Conservation (phyloP, 805 yeast genomes). For the Kodamaea fukazawae region DNA sequence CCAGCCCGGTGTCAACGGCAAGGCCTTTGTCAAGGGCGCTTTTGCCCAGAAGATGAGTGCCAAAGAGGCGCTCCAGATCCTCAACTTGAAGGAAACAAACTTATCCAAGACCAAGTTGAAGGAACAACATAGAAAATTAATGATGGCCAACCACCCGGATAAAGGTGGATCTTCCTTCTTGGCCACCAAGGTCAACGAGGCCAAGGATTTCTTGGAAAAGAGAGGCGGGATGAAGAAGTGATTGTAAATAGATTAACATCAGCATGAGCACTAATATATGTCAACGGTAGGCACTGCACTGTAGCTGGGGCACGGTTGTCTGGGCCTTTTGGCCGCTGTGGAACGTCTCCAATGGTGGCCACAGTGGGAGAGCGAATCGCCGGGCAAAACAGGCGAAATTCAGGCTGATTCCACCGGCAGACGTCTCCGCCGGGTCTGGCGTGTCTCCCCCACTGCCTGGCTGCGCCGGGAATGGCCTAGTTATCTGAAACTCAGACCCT, state of each 20-base stretch:
- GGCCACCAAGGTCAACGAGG: slow-evolving; percentile 91
- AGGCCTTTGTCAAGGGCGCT: slow-evolving; percentile 78
- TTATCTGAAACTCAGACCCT: too few species aligned
- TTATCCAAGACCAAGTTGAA: slow-evolving; percentile 63
- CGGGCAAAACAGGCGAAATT: too few species aligned
- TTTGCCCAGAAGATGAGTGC: slow-evolving; percentile 90
- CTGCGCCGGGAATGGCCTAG: too few species aligned
- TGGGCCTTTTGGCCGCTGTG: too few species aligned
- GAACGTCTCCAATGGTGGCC: too few species aligned
- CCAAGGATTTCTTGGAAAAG: slow-evolving; percentile 77
- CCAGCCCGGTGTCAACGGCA: slow-evolving; percentile 65
- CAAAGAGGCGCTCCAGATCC: slow-evolving; percentile 82
- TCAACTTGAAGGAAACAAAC: slow-evolving; percentile 68
- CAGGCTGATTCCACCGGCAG: too few species aligned
- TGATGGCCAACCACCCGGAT: slow-evolving; percentile 92
- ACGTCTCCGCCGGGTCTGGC: too few species aligned
- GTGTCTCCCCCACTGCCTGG: too few species aligned
- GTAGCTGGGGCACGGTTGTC: too few species aligned
- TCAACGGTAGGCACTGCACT: too few species aligned
- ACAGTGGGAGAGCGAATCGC: too few species aligned
- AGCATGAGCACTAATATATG: not conserved
- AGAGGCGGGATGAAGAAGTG: slow-evolving; percentile 51
- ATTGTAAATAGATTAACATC: not conserved
- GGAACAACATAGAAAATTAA: slow-evolving; percentile 77
- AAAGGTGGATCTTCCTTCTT: slow-evolving; percentile 87